A percentile compares a stretch with the other conserved stretches of the same genome.
phyloP scores from a whole-genome alignment of 768 basidiomycete species.

The Boletus rubroflammeus region DNA sequence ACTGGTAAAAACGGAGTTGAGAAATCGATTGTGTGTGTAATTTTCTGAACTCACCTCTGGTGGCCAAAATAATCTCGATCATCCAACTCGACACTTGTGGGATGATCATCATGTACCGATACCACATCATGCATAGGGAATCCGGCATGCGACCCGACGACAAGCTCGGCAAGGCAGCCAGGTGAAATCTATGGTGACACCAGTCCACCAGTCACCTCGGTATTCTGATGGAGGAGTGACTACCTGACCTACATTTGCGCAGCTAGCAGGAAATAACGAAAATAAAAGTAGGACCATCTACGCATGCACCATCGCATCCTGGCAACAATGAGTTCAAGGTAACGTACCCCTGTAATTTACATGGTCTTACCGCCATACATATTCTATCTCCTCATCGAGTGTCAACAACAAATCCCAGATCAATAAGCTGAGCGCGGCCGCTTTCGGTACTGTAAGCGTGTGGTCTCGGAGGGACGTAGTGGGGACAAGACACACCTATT shows the following conservation, averaged over 20 bases:
- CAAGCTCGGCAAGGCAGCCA: constrained; percentile 3
- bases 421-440: constrained; percentile 24
- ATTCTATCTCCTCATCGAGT: constrained; percentile 23
- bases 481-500: constrained; percentile 1
- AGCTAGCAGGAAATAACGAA: constrained; percentile 15
- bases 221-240: background rate
- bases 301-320: constrained; percentile 9
- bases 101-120: background rate
- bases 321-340: background rate
- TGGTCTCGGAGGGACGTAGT: background rate
- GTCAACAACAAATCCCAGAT: constrained; percentile 29
- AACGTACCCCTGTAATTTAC: too few relatives aligned
- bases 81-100: constrained; percentile 10
- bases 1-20: constrained; percentile 3
- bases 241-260: constrained; percentile 7
- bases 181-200: constrained; percentile 6
- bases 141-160: constrained; percentile 8
- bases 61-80: constrained; percentile 23
- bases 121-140: constrained; percentile 12
- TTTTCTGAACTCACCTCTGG: constrained; percentile 20
- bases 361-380: constrained; percentile 30
- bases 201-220: background rate
- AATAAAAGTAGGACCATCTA: constrained; percentile 20
- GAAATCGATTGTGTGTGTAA: background rate
- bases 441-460: constrained; percentile 9